Conservation (phyloP, 345 rosid genomes). For the Acer negundo region DNA sequence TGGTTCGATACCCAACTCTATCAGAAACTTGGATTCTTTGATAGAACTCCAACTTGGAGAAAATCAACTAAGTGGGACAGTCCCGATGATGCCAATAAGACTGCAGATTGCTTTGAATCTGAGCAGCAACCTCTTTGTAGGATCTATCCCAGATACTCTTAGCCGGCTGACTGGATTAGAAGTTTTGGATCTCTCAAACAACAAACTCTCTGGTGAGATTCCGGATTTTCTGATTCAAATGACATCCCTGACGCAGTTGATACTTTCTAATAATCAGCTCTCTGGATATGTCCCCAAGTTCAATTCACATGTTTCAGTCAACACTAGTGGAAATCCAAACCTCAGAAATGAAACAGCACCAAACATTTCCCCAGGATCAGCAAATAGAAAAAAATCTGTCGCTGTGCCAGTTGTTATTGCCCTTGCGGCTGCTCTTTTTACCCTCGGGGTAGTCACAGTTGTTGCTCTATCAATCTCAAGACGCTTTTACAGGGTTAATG, state of each 20-base stretch:
- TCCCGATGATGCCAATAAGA: slow-evolving; percentile 57
- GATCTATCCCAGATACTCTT: slow-evolving; percentile 46
- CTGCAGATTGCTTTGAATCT: slow-evolving; percentile 79
- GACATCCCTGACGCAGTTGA: slow-evolving; percentile 45
- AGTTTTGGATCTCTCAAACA: slow-evolving; percentile 75
- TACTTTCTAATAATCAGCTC: slow-evolving; percentile 64
- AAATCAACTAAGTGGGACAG: slow-evolving; percentile 53
- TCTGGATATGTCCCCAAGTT: slow-evolving; percentile 51
- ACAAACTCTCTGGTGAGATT: slow-evolving; percentile 52
- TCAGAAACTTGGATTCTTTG: slow-evolving; percentile 34
- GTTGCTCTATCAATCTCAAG: slow-evolving; percentile 35
- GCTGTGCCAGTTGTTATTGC: slow-evolving; percentile 36
- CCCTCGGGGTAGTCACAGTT: slow-evolving; percentile 32
- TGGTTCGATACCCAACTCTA: slow-evolving; percentile 56
- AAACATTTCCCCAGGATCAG: background rate
- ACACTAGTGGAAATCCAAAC: slow-evolving; percentile 42
- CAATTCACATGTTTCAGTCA: slow-evolving; percentile 18
- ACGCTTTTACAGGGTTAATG: slow-evolving; percentile 44
- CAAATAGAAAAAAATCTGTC: slow-evolving; percentile 32
- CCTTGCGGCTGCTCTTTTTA: slow-evolving; percentile 38
- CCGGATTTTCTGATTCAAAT: slow-evolving; percentile 32
- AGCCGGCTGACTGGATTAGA: slow-evolving; percentile 45
- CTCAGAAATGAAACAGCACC: slow-evolving; percentile 11
- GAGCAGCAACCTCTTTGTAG: slow-evolving; percentile 61
- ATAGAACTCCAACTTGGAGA: slow-evolving; percentile 77